Evolutionary conservation across 345 rosid genomes (phyloP).

Genomic region (Lumnitzera racemosa): DNA sequence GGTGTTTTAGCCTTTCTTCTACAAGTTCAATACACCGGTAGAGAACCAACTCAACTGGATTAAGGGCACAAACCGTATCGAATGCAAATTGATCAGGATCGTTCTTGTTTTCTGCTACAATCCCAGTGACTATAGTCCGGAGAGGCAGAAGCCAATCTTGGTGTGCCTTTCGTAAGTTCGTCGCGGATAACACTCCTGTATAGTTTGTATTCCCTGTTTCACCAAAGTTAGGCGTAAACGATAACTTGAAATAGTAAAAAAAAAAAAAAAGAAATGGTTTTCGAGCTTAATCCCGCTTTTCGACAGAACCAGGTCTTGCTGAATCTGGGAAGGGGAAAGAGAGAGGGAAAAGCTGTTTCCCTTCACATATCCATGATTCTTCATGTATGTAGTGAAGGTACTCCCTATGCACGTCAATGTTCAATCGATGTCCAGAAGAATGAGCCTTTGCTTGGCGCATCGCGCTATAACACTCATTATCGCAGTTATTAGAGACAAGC

Average conservation of each 20-base stretch:
- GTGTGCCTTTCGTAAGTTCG: slow-evolving; percentile 51
- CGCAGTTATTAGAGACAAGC: too few relatives aligned
- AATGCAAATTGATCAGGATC: slow-evolving; percentile 28
- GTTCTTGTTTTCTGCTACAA: slow-evolving; percentile 33
- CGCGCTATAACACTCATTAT: too few relatives aligned
- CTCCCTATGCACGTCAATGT: too few relatives aligned
- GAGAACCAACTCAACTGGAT: slow-evolving; percentile 63
- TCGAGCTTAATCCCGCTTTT: too few relatives aligned
- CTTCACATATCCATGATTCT: too few relatives aligned
- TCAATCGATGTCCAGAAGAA: too few relatives aligned
- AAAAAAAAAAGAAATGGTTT: background rate
- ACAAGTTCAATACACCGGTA: slow-evolving; percentile 85
- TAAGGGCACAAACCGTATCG: slow-evolving; percentile 33
- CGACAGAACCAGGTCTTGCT: too few relatives aligned
- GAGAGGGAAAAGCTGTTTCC: too few relatives aligned
- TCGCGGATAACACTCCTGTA: slow-evolving; percentile 41
- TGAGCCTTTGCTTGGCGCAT: too few relatives aligned
- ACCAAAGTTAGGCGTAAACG: background rate
- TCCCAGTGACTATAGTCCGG: slow-evolving; percentile 42
- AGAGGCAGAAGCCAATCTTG: slow-evolving; percentile 88
- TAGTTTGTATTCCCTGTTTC: slow-evolving; percentile 40
- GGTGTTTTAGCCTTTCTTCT: slow-evolving; percentile 45
- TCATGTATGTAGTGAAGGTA: too few relatives aligned
- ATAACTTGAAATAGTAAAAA: background rate
- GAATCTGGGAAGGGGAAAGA: too few relatives aligned